Evolutionary conservation across 192 early-diverging fungal species (phyloP).

Genomic region (Coemansia sp.): DNA sequence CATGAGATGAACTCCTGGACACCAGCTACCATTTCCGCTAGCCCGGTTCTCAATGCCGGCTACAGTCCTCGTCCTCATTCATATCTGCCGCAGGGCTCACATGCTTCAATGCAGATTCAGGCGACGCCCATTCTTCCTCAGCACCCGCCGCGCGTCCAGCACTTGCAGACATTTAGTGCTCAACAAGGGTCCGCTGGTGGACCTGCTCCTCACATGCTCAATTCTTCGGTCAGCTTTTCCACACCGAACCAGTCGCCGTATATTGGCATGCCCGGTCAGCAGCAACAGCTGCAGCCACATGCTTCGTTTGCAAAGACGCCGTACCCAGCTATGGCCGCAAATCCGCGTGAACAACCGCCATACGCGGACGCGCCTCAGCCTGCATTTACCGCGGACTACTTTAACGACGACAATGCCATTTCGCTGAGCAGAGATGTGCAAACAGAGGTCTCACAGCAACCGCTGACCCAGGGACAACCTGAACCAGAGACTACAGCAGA

Average conservation of each 20-base stretch:
- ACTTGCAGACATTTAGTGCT: not conserved
- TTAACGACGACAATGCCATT: conserved; percentile 11
- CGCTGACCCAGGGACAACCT: not conserved
- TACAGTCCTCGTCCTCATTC: conserved; percentile 8
- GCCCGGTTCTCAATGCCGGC: not conserved
- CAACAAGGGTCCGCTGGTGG: conserved; percentile 6
- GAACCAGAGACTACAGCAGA: not conserved
- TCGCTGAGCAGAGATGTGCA: conserved; percentile 12
- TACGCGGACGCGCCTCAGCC: conserved; percentile 6
- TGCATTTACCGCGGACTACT: conserved; percentile 34
- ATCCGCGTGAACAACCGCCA: not conserved
- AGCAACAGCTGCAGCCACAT: not conserved
- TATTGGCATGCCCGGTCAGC: conserved; percentile 11
- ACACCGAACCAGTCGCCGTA: conserved; percentile 24
- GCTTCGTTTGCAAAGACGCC: conserved; percentile 34
- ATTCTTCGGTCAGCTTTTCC: conserved; percentile 22
- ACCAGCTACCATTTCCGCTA: not conserved
- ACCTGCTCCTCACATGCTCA: conserved; percentile 2
- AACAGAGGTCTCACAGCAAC: not conserved
- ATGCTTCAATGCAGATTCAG: conserved; percentile 15
- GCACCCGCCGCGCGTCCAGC: conserved; percentile 6
- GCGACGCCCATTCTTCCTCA: conserved; percentile 12
- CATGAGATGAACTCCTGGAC: conserved; percentile 3
- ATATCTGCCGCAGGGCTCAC: conserved; percentile 1
- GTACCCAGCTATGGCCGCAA: conserved; percentile 19